Percentiles rank a stretch among this genome's conserved stretches.
These are phyloP conservation scores for Phytophthora pistaciae DNA, from an alignment of 352 stramenopile genomes.

Conservation along the genomic window DNA sequence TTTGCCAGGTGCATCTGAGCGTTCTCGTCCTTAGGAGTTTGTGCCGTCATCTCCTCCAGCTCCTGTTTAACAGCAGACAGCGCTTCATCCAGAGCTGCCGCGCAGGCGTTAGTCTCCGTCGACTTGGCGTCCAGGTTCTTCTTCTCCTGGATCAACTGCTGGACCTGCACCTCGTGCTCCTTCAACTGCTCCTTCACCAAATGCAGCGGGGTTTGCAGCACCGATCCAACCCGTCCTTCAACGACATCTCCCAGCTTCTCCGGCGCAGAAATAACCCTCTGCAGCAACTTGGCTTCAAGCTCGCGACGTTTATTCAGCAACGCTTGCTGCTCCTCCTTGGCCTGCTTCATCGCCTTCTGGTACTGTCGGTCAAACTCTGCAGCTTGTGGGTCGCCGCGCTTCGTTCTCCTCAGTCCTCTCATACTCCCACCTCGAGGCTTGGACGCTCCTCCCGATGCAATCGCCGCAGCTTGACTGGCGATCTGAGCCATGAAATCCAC, in stretches of 20 bases:
- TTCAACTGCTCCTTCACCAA: slow-evolving; percentile 39
- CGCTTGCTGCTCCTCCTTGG: slow-evolving; percentile 55
- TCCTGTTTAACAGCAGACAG: slow-evolving; percentile 53
- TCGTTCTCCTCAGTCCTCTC: slow-evolving; percentile 24
- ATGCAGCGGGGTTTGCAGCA: slow-evolving; percentile 13
- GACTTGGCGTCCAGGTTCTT: slow-evolving; percentile 42
- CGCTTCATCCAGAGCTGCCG: slow-evolving; percentile 36
- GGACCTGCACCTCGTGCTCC: slow-evolving; percentile 41
- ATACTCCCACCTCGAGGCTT: slow-evolving; percentile 19
- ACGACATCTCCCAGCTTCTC: slow-evolving; percentile 18
- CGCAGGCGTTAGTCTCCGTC: slow-evolving; percentile 34
- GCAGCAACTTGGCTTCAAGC: slow-evolving; percentile 60
- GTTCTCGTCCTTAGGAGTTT: slow-evolving; percentile 39
- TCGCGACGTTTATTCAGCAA: slow-evolving; percentile 48
- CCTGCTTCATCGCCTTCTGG: slow-evolving; percentile 59
- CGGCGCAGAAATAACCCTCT: slow-evolving; percentile 55
- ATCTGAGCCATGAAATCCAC: slow-evolving; percentile 56
- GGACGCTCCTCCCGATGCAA: slow-evolving; percentile 30
- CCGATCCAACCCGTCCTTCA: slow-evolving; percentile 16
- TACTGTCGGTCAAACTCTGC: slow-evolving; percentile 75
- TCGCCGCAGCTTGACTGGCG: slow-evolving; percentile 53
- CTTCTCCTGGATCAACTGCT: slow-evolving; percentile 61
- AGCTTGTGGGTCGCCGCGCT: slow-evolving; percentile 29
- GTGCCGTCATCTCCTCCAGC: slow-evolving; percentile 40
- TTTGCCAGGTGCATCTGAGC: slow-evolving; percentile 34